Evolutionary conservation across 2,329 filamentous ascomycete species (phyloP).

Genomic region (Rhynchosporium secalis): DNA sequence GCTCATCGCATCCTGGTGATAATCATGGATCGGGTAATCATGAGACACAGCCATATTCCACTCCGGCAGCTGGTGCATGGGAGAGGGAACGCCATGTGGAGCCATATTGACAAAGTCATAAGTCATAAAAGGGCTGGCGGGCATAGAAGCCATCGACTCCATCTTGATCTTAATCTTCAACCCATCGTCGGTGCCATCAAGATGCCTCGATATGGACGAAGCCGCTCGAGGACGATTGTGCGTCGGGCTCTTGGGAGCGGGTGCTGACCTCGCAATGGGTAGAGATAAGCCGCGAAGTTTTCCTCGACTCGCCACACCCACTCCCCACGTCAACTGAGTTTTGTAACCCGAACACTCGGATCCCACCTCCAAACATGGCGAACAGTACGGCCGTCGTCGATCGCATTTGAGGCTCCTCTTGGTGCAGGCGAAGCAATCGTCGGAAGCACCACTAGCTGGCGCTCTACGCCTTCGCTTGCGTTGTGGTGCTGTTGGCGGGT

Average conservation of each 20-base stretch:
- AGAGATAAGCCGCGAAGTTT: conserved; percentile 89
- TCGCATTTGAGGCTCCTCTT: conserved; percentile 86
- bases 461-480: conserved; percentile 79
- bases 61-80: conserved; percentile 35
- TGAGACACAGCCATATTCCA: conserved; percentile 38
- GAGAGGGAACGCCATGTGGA: conserved; percentile 34
- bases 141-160: conserved; percentile 31
- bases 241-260: conserved; percentile 43
- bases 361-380: conserved; percentile 86
- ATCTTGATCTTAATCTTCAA: conserved; percentile 37
- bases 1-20: conserved; percentile 31
- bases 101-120: conserved; percentile 45
- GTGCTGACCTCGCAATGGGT: conserved; percentile 61
- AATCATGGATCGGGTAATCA: conserved; percentile 36
- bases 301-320: conserved; percentile 91
- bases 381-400: conserved; percentile 88
- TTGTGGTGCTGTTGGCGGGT: conserved; percentile 38
- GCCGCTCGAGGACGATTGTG: conserved; percentile 33
- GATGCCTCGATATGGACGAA: conserved; percentile 31
- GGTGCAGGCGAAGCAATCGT: conserved; percentile 93
- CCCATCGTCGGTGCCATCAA: conserved; percentile 31
- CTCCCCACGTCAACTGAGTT: conserved; percentile 94
- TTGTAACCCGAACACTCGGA: conserved; percentile 96
- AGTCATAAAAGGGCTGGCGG: conserved; percentile 38
- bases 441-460: conserved; percentile 81